Conservation (phyloP, 108 stramenopile species). For the Nannochloropsis gaditana region DNA sequence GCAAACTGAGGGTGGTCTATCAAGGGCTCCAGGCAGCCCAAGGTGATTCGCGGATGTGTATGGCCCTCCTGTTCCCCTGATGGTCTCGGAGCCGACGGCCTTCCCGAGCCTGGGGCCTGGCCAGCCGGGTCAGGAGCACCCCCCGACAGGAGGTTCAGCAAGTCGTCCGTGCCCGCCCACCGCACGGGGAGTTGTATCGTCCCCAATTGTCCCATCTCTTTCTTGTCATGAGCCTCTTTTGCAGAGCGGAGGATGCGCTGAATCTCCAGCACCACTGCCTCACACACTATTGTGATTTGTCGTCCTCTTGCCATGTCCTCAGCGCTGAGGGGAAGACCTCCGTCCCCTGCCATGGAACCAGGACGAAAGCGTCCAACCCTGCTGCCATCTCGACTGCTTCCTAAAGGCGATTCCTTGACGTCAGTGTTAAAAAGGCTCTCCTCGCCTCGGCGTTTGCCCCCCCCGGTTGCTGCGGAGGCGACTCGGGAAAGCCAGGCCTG, state of each 20-base stretch:
- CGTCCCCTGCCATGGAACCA: neutral
- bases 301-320: constrained; percentile 7
- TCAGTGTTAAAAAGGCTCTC: neutral
- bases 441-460: neutral
- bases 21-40: constrained; percentile 31
- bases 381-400: neutral
- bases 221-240: constrained; percentile 33
- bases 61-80: constrained; percentile 42
- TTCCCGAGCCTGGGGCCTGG: constrained; percentile 24
- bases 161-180: constrained; percentile 44
- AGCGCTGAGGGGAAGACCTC: neutral
- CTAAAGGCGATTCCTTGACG: neutral
- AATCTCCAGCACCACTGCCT: constrained; percentile 45
- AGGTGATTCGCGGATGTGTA: constrained; percentile 27
- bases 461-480: neutral
- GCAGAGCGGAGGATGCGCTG: constrained; percentile 50
- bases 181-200: constrained; percentile 18
- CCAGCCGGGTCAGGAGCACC: constrained; percentile 24
- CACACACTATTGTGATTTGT: neutral
- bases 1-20: constrained; percentile 60
- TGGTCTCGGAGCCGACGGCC: constrained; percentile 29
- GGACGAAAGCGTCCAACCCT: neutral
- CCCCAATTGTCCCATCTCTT: neutral
- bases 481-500: constrained; percentile 6
- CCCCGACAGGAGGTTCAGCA: constrained; percentile 30